A percentile compares a stretch with the other conserved stretches of the same genome.
Evolutionary conservation across 495 filamentous ascomycete species (phyloP).

Genomic region (Penicillium flavigenum): DNA sequence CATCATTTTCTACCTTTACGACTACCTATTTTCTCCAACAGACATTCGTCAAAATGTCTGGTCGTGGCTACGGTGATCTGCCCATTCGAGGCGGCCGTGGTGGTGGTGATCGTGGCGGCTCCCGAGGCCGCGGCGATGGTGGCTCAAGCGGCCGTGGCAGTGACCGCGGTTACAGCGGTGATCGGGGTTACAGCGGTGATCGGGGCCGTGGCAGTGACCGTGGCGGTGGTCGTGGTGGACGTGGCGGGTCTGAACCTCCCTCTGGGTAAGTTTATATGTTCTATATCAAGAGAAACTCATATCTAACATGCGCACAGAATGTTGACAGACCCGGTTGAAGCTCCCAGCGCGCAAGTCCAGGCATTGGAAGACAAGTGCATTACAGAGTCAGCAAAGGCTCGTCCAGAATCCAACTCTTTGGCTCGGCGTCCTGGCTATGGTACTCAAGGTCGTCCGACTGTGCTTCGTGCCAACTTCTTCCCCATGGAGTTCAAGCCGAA

Average conservation of each 20-base stretch:
- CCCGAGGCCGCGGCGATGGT: background rate
- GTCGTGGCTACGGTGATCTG: background rate
- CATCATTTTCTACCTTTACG: background rate
- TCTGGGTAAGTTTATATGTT: constrained; percentile 12
- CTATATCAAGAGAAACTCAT: background rate
- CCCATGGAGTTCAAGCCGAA: constrained; percentile 20
- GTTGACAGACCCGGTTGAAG: background rate
- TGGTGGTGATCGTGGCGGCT: background rate
- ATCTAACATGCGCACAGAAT: constrained; percentile 6
- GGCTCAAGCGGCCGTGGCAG: background rate
- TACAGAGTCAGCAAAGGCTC: background rate
- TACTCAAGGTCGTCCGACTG: constrained; percentile 32
- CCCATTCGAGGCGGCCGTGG: constrained; percentile 7
- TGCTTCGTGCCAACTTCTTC: constrained; percentile 50
- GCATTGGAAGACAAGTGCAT: constrained; percentile 13
- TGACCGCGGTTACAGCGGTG: constrained; percentile 2
- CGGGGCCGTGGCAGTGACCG: constrained; percentile 2
- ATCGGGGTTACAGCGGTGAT: background rate
- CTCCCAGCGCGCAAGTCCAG: background rate
- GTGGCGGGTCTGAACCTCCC: background rate
- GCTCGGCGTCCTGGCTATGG: constrained; percentile 47
- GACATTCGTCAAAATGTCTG: constrained; percentile 12
- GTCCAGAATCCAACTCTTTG: background rate
- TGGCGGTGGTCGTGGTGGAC: constrained; percentile 12
- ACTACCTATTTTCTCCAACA: background rate